These are phyloP conservation scores for Colletotrichum ledebouriae DNA, from an alignment of 2,329 filamentous ascomycete genomes.

Conservation along the genomic window DNA sequence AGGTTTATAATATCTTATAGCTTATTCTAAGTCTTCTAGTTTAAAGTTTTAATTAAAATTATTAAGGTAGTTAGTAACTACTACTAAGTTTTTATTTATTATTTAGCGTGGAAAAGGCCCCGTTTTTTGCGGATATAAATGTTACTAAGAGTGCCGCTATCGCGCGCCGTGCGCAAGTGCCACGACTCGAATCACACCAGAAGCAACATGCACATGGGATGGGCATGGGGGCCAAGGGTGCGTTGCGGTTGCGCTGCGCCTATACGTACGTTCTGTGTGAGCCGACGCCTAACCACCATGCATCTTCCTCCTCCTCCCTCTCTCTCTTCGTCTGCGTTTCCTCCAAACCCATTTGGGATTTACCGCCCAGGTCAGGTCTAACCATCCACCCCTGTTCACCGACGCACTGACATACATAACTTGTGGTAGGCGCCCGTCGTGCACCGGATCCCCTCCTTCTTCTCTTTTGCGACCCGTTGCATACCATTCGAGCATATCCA, in stretches of 20 bases:
- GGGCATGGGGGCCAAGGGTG: constrained; percentile 31
- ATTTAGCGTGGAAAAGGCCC: too few relatives aligned
- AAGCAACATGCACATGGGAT: constrained; percentile 38
- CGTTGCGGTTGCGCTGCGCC: constrained; percentile 32
- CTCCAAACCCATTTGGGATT: constrained; percentile 5
- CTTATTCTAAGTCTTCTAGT: too few relatives aligned
- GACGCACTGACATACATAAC: constrained; percentile 60
- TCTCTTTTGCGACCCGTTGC: constrained; percentile 58
- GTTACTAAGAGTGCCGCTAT: constrained; percentile 30
- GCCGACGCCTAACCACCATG: constrained; percentile 39
- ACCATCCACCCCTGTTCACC: constrained; percentile 33
- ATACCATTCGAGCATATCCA: constrained; percentile 51
- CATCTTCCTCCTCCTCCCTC: constrained; percentile 17
- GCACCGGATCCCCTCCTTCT: constrained; percentile 51
- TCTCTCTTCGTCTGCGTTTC: constrained; percentile 1
- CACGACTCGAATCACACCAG: constrained; percentile 41
- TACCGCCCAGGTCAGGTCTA: constrained; percentile 26
- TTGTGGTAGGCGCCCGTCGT: constrained; percentile 59
- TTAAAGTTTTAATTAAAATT: too few relatives aligned
- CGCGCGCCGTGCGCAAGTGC: constrained; percentile 36
- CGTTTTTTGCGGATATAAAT: too few relatives aligned
- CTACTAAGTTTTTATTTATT: too few relatives aligned
- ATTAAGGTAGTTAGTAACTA: too few relatives aligned
- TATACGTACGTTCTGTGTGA: constrained; percentile 42
- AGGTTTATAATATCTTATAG: too few relatives aligned